Conservation (phyloP, 257 asterid species). For the Petunia secreta region DNA sequence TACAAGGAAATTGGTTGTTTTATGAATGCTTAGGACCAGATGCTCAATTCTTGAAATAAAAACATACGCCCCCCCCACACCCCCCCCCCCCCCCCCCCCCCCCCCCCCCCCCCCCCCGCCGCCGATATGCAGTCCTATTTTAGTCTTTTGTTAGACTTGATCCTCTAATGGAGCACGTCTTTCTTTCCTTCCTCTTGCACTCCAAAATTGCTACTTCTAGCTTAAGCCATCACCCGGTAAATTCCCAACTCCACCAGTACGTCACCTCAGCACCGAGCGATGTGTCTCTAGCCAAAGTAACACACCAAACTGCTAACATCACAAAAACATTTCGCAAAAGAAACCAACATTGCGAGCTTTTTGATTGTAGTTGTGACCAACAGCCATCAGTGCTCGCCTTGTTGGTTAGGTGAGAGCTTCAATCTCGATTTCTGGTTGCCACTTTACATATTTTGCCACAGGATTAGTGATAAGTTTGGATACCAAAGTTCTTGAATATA, state of each 20-base stretch:
- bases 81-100: neutral
- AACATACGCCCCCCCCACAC: neutral
- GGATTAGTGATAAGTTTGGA: neutral
- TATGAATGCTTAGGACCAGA: neutral
- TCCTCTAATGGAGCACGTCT: neutral
- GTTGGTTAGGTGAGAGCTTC: slow-evolving; percentile 2
- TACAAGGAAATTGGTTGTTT: neutral
- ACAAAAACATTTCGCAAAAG: neutral
- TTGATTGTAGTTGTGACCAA: slow-evolving; percentile 3
- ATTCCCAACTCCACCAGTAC: slow-evolving; percentile 8
- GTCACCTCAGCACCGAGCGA: slow-evolving; percentile 9
- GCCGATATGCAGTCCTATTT: neutral
- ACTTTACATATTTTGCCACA: slow-evolving; percentile 9
- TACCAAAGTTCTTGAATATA: neutral
- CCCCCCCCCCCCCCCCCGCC: neutral
- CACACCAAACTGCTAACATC: neutral
- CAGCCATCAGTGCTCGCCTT: neutral
- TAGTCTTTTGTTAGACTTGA: neutral
- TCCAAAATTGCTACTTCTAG: slow-evolving; percentile 9
- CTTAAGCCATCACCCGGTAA: neutral
- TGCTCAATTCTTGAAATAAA: neutral
- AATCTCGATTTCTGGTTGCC: slow-evolving; percentile 9
- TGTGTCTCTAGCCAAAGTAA: neutral
- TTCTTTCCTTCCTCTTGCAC: neutral
- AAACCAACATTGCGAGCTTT: neutral